Evolutionary conservation across 805 yeast species (phyloP).

Genomic region (Tetrapisispora arboricola): DNA sequence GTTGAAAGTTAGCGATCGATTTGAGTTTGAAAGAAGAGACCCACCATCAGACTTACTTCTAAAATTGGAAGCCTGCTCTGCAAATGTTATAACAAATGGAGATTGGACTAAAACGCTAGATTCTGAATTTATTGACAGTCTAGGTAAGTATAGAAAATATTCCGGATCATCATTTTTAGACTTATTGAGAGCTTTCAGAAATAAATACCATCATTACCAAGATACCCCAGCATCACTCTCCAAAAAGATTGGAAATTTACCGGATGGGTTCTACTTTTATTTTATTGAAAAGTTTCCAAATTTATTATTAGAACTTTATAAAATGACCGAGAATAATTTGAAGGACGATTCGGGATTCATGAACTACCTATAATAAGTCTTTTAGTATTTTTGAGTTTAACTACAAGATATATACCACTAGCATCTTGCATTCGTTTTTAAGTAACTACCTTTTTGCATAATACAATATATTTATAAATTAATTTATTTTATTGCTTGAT

Average conservation of each 20-base stretch:
- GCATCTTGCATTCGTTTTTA: background rate
- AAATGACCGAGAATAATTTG: constrained; percentile 46
- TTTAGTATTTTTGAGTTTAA: background rate
- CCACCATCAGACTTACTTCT: constrained; percentile 57
- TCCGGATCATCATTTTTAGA: constrained; percentile 73
- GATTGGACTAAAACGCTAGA: constrained; percentile 80
- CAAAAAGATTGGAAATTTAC: constrained; percentile 62
- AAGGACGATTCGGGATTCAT: constrained; percentile 51
- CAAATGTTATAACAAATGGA: constrained; percentile 41
- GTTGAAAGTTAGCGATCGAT: constrained; percentile 79
- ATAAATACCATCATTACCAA: constrained; percentile 89
- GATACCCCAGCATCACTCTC: constrained; percentile 69
- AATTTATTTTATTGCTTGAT: background rate
- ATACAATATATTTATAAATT: constrained; percentile 1
- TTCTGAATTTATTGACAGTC: constrained; percentile 59
- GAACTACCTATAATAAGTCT: background rate
- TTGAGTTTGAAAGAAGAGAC: constrained; percentile 74
- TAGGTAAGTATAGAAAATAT: constrained; percentile 88
- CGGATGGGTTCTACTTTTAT: constrained; percentile 74
- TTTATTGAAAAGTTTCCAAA: constrained; percentile 70
- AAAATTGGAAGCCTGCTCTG: constrained; percentile 44
- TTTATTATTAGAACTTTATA: constrained; percentile 64
- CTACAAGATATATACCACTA: background rate
- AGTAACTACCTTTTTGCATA: background rate
- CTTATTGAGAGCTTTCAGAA: constrained; percentile 76